These are phyloP conservation scores for Trichoderma sp. DNA, from an alignment of 2,329 filamentous ascomycete genomes.

Conservation along the genomic window DNA sequence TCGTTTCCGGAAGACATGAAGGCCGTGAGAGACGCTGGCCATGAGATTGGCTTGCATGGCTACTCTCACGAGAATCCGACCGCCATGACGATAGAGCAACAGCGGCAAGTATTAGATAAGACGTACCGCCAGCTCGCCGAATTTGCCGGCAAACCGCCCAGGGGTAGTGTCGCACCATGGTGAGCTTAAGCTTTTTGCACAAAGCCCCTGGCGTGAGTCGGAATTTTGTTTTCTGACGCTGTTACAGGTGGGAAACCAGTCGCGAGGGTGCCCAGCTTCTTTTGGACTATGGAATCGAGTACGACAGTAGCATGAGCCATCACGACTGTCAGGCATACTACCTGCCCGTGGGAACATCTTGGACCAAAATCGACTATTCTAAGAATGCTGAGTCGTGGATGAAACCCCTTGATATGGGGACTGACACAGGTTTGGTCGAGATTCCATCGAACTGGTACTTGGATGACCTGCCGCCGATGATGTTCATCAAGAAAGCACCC, in stretches of 20 bases:
- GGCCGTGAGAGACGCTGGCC: constrained; percentile 46
- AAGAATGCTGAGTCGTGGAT: constrained; percentile 67
- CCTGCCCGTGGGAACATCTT: constrained; percentile 61
- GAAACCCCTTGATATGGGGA: constrained; percentile 63
- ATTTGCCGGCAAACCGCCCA: constrained; percentile 69
- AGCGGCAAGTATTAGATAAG: constrained; percentile 74
- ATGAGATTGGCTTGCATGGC: constrained; percentile 59
- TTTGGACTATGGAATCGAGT: constrained; percentile 65
- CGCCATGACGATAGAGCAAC: constrained; percentile 75
- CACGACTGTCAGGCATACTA: constrained; percentile 67
- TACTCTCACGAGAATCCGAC: constrained; percentile 76
- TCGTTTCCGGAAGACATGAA: constrained; percentile 53
- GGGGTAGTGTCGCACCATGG: constrained; percentile 49
- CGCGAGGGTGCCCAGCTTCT: constrained; percentile 31
- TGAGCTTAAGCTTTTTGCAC: neutral
- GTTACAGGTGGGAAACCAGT: constrained; percentile 66
- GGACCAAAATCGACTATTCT: constrained; percentile 65
- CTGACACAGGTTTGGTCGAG: constrained; percentile 65
- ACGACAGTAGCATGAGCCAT: constrained; percentile 70
- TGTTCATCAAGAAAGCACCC: constrained; percentile 7
- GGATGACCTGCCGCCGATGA: constrained; percentile 8
- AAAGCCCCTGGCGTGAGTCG: neutral
- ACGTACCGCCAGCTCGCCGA: constrained; percentile 72
- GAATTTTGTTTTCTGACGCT: neutral
- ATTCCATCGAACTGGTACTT: constrained; percentile 55